Base-by-base conservation (phyloP, 257 asterid species). In the Solanum ossicruentum region DNA sequence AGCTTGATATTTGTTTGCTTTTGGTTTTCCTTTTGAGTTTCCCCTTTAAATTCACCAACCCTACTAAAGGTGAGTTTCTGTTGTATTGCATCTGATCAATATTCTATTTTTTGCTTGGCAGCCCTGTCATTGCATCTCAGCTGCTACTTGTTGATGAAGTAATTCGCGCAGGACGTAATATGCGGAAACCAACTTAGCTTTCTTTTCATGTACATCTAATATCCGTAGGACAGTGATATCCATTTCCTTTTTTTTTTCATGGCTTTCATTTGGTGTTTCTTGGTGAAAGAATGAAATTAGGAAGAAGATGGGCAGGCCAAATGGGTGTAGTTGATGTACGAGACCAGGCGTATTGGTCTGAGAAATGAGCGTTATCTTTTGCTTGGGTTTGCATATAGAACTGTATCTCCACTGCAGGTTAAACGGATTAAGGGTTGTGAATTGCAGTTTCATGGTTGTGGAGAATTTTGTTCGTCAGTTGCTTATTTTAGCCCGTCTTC, bases 151-250 rank as follows among this genome's bases (percentile, higher is more conserved):
- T 95, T 82, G 99, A 95, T 83, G 99, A 95, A 91, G 98, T 94
- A 39, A 95, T 95, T 65, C 98, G 99, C 49, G 99, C 99, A 69
- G 99, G 99, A 32, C 99, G 99, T 78, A 95, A 95, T 91, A 95
- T 95, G 98, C 84, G 98, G 86, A 95, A 95, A 89, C 98, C 98
- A 20, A 95, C 51, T 88, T 95, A 93, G 85, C 7, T 79, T 32
- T 60, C 1, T 51, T 10, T 1, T 16, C 82, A 78, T 52, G 49
- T 32, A 52, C 15, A 78, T 78, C 12, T 52, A 21, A 52, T 78
- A 51, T 78, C 65, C 6, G 5, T 26, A 26, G 82, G 65, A 78
- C 47, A 10, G n/a, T 78, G 58, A 52, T 75, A 15, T 78, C 23
- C 65, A 10, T 0, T 52, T 77, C 39, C 21, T 26, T 36, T 23